Evolutionary conservation across 1,284 basidiomycete genomes (phyloP), one percentile per base, ranked within the genome.

Genomic region (Cutaneotrichosporon mucoides): DNA sequence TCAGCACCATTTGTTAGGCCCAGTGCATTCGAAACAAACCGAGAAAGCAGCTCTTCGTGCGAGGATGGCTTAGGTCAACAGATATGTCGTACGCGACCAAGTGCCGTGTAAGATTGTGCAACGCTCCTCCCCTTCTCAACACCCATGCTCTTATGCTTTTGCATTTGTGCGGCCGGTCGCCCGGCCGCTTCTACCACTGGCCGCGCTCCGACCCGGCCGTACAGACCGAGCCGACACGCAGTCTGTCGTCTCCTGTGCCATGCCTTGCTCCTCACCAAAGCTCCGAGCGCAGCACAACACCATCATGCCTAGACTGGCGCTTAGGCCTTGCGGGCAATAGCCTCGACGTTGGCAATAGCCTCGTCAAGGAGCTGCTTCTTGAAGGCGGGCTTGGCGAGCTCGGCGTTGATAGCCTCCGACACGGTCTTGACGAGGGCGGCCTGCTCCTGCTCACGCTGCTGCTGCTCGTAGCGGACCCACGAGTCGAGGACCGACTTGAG

Each of bases 381-480:
- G 60, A 88, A 86, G 84, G 91, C 96, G 75, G 94, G 90, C 71
- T 98, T 92, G 76, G 84, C 82, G 68, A 99, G 81, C 70, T 83
- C 84, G 72, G 88, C 85, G 69, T 91, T 82, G 56, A 98, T 92
- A 78, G 89, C 92, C 67, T 85, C 84, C 70, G 95, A 89, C 50
- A 99, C 88, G 59, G 83, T 81, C 83, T 89, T 88, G 66, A 92
- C 88, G 56, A 99, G 86, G 57, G 91, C 88, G 40, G 85, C 83
- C 85, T 99, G 50, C 24, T 24, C 24, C 24, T 24, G 88, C 84
- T 99, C 94, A 82, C 96, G 92, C 77, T 88, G 84, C 79, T 94
- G 91, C 76, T 96, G 93, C 83, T 99, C 95, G 81, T 86, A 94
- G 75, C 95, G 89, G 62, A 95, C 94, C 94, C 95, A 98, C 76